phyloP scores from a whole-genome alignment of 1,139 yeast species.

The Suhomyces maxii region DNA sequence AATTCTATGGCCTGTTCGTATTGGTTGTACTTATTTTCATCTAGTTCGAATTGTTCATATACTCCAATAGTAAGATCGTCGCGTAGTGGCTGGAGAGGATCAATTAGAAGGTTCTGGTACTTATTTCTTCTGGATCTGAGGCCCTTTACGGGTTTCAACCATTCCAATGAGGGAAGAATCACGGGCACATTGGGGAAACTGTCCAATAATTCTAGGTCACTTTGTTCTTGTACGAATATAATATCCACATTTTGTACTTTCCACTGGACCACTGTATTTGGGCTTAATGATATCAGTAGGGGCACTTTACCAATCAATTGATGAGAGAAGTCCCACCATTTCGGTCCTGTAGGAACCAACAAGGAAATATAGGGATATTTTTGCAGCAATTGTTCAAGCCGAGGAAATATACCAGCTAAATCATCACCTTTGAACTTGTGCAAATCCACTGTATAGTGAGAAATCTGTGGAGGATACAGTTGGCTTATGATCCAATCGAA shows the following conservation, averaged over 20 bases:
- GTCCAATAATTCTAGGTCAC: neutral
- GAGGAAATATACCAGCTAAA: neutral
- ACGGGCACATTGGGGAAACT: neutral
- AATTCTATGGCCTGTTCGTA: slow-evolving; percentile 65
- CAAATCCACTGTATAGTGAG: neutral
- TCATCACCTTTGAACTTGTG: neutral
- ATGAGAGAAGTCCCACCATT: slow-evolving; percentile 1
- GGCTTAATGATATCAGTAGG: slow-evolving; percentile 1
- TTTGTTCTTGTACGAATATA: neutral
- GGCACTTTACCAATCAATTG: neutral
- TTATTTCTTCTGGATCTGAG: too few relatives aligned
- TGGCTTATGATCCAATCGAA: neutral
- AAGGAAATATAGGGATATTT: slow-evolving; percentile 1
- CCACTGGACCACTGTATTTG: neutral
- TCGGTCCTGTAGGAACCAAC: neutral
- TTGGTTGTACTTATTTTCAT: slow-evolving; percentile 61
- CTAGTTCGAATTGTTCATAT: slow-evolving; percentile 71
- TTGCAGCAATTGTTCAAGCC: neutral
- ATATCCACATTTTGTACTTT: slow-evolving; percentile 1
- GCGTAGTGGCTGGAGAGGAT: slow-evolving; percentile 72
- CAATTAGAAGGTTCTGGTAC: slow-evolving; percentile 16
- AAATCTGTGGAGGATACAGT: neutral
- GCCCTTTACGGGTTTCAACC: neutral
- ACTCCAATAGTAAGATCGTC: slow-evolving; percentile 57
- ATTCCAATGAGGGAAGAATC: neutral